Conservation (phyloP, 2,329 filamentous ascomycete species). For the Dothistroma septosporum region DNA sequence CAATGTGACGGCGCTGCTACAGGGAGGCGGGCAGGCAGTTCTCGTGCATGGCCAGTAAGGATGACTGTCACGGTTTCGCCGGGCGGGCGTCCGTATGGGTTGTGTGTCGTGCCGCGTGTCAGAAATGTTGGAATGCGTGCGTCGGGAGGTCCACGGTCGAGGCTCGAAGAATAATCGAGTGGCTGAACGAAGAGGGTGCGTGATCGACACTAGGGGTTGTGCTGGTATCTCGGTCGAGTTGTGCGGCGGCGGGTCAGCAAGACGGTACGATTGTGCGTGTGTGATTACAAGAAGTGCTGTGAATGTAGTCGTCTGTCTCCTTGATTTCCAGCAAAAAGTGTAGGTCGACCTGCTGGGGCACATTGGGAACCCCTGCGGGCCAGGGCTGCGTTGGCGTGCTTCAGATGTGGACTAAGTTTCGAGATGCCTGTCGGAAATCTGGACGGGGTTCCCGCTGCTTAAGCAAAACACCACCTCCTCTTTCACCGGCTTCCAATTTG, state of each 20-base stretch:
- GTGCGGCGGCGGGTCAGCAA: neutral
- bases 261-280: neutral
- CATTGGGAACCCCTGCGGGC: neutral
- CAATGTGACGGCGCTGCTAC: conserved; percentile 2
- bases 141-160: neutral
- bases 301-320: neutral
- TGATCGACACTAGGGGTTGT: neutral
- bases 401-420: neutral
- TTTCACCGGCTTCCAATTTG: no score
- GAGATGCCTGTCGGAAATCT: no score
- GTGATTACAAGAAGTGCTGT: neutral
- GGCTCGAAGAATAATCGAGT: conserved; percentile 7
- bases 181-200: conserved; percentile 5
- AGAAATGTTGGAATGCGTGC: conserved; percentile 2
- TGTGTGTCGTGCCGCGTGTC: conserved; percentile 1
- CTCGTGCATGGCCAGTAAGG: conserved; percentile 8
- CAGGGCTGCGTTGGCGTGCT: neutral
- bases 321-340: neutral
- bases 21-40: neutral
- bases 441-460: no score
- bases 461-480: no score
- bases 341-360: neutral
- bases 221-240: neutral
- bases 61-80: neutral
- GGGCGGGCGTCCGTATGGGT: neutral